Evolutionary conservation across 2,329 filamentous ascomycete species (phyloP).

Genomic region (Xylariaceae sp.): DNA sequence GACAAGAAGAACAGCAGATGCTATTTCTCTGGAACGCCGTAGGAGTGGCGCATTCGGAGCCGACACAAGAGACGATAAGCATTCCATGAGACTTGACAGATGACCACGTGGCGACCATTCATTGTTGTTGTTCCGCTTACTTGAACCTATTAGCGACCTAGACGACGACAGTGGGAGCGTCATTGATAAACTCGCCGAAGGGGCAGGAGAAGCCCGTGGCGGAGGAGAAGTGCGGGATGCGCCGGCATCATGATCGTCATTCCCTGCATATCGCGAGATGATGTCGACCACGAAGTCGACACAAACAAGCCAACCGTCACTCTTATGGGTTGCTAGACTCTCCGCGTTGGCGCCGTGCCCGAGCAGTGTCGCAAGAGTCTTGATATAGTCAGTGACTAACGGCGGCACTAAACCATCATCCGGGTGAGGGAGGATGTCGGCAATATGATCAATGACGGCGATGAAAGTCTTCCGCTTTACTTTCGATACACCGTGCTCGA

Average conservation of each 20-base stretch:
- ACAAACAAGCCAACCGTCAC: constrained; percentile 61
- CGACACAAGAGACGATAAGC: constrained; percentile 58
- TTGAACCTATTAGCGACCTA: constrained; percentile 27
- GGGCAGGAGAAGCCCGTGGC: constrained; percentile 42
- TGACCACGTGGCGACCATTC: constrained; percentile 33
- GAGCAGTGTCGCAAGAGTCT: constrained; percentile 65
- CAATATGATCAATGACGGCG: constrained; percentile 75
- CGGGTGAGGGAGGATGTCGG: constrained; percentile 60
- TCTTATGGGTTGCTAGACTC: constrained; percentile 55
- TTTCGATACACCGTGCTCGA: constrained; percentile 62
- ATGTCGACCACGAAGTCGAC: constrained; percentile 65
- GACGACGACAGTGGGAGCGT: constrained; percentile 30
- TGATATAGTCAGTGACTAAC: constrained; percentile 72
- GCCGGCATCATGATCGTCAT: constrained; percentile 34
- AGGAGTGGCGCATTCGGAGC: constrained; percentile 63
- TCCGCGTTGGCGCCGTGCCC: constrained; percentile 73
- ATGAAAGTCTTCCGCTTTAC: constrained; percentile 74
- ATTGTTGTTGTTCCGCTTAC: constrained; percentile 20
- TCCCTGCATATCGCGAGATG: constrained; percentile 50
- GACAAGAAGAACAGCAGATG: constrained; percentile 53
- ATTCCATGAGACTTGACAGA: constrained; percentile 56
- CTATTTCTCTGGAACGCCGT: constrained; percentile 50
- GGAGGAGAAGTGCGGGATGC: constrained; percentile 44
- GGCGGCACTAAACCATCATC: constrained; percentile 62
- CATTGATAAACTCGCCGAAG: constrained; percentile 31